A percentile compares a stretch with the other conserved stretches of the same genome.
Evolutionary conservation across 768 basidiomycete species (phyloP).

Genomic region (Trametes cubensis): DNA sequence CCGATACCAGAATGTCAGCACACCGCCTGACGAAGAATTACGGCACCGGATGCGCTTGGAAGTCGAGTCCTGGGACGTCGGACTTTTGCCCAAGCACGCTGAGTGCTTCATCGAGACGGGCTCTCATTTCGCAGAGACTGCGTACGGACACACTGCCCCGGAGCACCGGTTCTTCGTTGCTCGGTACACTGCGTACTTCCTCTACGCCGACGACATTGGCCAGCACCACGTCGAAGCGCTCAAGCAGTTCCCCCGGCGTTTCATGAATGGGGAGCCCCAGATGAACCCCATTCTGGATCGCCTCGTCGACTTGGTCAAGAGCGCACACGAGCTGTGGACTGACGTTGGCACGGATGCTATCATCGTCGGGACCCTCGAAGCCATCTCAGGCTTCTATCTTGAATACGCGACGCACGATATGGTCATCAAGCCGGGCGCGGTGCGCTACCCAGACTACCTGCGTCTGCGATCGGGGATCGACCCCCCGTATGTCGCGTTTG

Average conservation of each 20-base stretch:
- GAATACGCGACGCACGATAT: conserved; percentile 37
- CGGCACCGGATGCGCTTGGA: background rate
- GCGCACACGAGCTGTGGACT: conserved; percentile 13
- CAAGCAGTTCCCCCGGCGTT: conserved; percentile 4
- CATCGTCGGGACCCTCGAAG: conserved; percentile 40
- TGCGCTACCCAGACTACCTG: conserved; percentile 35
- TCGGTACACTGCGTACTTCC: conserved; percentile 10
- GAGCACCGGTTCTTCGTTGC: conserved; percentile 5
- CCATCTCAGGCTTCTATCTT: conserved; percentile 38
- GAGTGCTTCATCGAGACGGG: background rate
- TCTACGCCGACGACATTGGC: conserved; percentile 15
- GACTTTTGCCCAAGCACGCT: background rate
- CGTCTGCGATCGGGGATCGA: conserved; percentile 36
- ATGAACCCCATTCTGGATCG: conserved; percentile 3
- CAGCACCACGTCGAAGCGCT: background rate
- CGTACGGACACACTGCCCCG: conserved; percentile 2
- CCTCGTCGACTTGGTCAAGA: conserved; percentile 2
- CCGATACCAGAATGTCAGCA: background rate
- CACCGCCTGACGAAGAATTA: background rate
- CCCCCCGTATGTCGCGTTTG: conserved; percentile 41
- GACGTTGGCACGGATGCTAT: conserved; percentile 10
- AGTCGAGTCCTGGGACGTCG: conserved; percentile 3
- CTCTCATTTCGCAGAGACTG: conserved; percentile 3
- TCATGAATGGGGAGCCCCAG: conserved; percentile 2
- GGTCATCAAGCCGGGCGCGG: conserved; percentile 30